Evolutionary conservation across 306 rosid genomes (phyloP), one percentile per base, ranked within the genome.

Genomic region (Abrus pulchellus): DNA sequence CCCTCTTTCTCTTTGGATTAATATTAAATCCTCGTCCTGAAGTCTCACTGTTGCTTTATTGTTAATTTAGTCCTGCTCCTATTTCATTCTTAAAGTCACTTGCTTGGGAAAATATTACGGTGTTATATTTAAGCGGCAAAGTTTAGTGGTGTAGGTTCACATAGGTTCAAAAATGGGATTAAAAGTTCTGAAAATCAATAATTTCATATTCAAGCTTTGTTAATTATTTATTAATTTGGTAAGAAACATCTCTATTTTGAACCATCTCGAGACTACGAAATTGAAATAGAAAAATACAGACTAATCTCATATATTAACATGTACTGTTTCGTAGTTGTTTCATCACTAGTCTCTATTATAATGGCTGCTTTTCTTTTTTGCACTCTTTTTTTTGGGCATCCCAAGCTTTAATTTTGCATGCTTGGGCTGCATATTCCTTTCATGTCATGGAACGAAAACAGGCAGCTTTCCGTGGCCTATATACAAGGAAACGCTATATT

Each of bases 141-240:
- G 61, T 61, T 76, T 47, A 76, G 38, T 76, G 80, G 40, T 48
- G 60, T 48, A 48, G 49, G 32, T 75, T 47, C 43, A 28, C 70
- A 6, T 52, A 62, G 13, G 56, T 47, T 48, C 33, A 47, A 47
- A 43, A 59, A 30, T 75, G 28, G 8, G 10, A 27, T 55, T 52
- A 7, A 13, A 30, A 60, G 30, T 27, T 10, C 34, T 65, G 8
- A 40, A 7, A 34, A 9, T 50, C 1, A 3, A 27, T 33, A 77
- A 11, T n/a, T 64, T 76, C 48, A 10, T 43, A 9, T 20, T 38
- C 6, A 57, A 29, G 0, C 41, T 74, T 29, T 44, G 28, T 40
- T n/a, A 6, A 14, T 38, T 40, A 40, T 0, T 7, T 5, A 28
- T 13, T 12, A 27, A 5, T 6, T 41, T 5, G 33, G 45, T 65